phyloP scores from a whole-genome alignment of 2,329 filamentous ascomycete species.

The Trichoderma hamatum region DNA sequence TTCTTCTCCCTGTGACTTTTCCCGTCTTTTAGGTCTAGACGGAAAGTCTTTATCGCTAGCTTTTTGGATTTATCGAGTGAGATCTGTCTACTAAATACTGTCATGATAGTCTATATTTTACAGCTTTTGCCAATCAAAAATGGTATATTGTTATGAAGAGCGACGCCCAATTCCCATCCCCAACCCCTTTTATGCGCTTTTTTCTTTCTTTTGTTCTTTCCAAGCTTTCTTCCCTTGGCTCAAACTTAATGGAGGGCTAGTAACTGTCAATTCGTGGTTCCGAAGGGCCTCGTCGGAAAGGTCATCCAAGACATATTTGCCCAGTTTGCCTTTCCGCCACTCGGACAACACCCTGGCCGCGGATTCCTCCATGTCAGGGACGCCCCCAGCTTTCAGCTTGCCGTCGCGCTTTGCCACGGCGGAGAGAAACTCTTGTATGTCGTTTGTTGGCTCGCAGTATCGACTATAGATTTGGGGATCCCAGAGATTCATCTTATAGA shows the following conservation, averaged over 20 bases:
- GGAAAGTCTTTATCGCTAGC: background rate
- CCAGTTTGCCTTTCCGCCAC: conserved; percentile 78
- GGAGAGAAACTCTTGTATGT: conserved; percentile 72
- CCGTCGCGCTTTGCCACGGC: conserved; percentile 75
- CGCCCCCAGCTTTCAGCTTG: conserved; percentile 72
- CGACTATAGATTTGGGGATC: conserved; percentile 63
- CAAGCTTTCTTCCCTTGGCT: conserved; percentile 70
- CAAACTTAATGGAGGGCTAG: conserved; percentile 59
- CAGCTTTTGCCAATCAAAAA: background rate
- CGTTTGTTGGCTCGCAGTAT: conserved; percentile 77
- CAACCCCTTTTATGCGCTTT: background rate
- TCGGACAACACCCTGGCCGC: conserved; percentile 80
- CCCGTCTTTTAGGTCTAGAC: background rate
- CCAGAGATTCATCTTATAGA: conserved; percentile 77
- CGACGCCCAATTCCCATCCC: background rate
- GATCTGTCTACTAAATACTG: background rate
- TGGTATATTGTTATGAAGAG: background rate
- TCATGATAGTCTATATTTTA: background rate
- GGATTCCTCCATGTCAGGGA: conserved; percentile 69
- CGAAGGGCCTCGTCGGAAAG: conserved; percentile 62
- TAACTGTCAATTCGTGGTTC: conserved; percentile 50
- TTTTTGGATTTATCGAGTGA: background rate
- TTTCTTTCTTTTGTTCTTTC: conserved; percentile 58
- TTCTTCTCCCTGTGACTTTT: background rate
- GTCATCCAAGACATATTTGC: conserved; percentile 78